Evolutionary conservation across 306 rosid species (phyloP), one percentile per base, ranked within the genome.

Genomic region (Lathyrus oleraceus): DNA sequence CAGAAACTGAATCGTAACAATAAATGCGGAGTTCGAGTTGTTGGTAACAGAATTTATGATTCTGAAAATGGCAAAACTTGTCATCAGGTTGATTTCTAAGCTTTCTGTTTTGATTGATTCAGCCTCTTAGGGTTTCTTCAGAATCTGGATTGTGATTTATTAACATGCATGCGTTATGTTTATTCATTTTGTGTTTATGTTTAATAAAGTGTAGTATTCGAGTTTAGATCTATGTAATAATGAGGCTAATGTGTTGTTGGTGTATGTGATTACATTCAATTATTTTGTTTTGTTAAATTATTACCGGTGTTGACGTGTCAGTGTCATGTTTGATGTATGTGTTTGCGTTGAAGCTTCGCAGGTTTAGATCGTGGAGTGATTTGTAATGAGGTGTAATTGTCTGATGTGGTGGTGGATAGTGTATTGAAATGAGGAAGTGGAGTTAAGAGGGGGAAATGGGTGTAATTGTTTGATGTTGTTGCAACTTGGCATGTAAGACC

Each of bases 41-140:
- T 76, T 12, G 84, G 73, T 13, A 84, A 66, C 56, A 77, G 85
- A 73, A 68, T 79, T 72, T 84, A 81, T 51, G 95, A 90, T 58
- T 69, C 90, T 47, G 67, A 63, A 11, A 73, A 78, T 23, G 95
- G 92, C 0, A 81, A 58, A 64, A 68, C 82, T 28, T 92, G 98
- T 43, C 98, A 89, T 59, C 96, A 89, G 86, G 96, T 77, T 13
- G 13, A 21, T 56, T 28, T 21, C 5, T 16, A 35, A 61, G 27
- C 45, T 61, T 61, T 12, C 8, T 30, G 4, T 57, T 57, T 56
- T 7, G 2, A 0, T 15, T 5, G 23, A 48, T 48, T 15, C 21
- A 15, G 23, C 23, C 16, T 48, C 21, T 10, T 21, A 20, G n/a
- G 54, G 23, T 48, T 48, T 48, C 14, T 9, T 39, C 44, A 39